Evolutionary conservation across 257 asterid species (phyloP), one percentile per base, ranked within the genome.

Genomic region (Marsdenia floribunda): DNA sequence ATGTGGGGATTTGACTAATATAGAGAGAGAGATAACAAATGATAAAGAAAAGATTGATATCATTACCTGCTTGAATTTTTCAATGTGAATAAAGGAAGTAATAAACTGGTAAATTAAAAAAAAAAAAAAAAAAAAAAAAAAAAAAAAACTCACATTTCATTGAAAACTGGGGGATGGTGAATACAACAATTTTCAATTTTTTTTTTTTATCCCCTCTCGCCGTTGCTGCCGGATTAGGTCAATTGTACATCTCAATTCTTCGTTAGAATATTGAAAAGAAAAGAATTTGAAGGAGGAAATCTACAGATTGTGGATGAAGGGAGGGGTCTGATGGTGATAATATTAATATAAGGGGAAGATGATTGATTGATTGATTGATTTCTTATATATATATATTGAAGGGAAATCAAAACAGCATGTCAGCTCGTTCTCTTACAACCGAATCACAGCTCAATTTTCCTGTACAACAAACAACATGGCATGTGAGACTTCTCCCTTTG

Each of bases 391-490:
- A 75, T 75, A 72, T 55, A 76, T 71, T 74, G 54, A 70, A 49
- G 44, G 53, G 53, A 75, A 69, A 73, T 82, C 79, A 76, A 80
- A 55, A 21, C 76, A 78, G 67, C 78, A 68, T 46, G 81, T 71
- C 84, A 81, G 80, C 73, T 77, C 83, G 49, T 44, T 68, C 68
- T 68, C 64, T 61, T 70, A 87, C 87, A 75, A 69, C 81, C 85
- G 72, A 74, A 66, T 76, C 76, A 72, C 86, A 77, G 73, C 85
- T 74, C 71, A 60, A 73, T 73, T 75, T 79, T 70, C 92, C 92
- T 87, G 87, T 81, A 79, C 66, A 81, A 81, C 33, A 50, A 35
- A 82, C 70, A 82, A 71, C 78, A 73, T 52, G 80, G 77, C 87
- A 81, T 78, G 82, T 84, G 84, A 88, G 82, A 73, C 67, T 68